Evolutionary conservation across 371 early-diverging fungal genomes (phyloP).

Genomic region (Mucor plumbeus): DNA sequence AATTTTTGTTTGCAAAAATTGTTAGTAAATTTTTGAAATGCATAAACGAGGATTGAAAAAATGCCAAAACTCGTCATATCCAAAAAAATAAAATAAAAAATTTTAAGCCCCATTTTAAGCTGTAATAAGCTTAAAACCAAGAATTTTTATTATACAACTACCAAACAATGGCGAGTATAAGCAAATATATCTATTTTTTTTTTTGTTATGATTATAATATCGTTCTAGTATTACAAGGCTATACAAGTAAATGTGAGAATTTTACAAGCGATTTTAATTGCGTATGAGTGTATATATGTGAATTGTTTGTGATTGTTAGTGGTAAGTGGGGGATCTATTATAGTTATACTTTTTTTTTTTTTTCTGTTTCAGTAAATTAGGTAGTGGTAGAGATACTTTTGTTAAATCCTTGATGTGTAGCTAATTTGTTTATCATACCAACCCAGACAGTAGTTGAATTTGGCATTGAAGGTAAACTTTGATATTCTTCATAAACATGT

Average conservation of each 20-base stretch:
- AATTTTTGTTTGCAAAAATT: too few relatives aligned
- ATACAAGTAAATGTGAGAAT: not conserved
- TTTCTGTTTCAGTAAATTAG: not conserved
- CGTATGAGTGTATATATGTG: not conserved
- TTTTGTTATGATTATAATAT: not conserved
- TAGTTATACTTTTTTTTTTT: not conserved
- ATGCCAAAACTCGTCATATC: too few relatives aligned
- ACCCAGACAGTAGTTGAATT: slow-evolving; percentile 27
- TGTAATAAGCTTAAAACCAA: too few relatives aligned
- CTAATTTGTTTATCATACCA: slow-evolving; percentile 18
- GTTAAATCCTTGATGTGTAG: slow-evolving; percentile 15
- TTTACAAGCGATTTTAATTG: slow-evolving; percentile 1
- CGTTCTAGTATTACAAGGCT: slow-evolving; percentile 3
- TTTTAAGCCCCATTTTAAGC: too few relatives aligned
- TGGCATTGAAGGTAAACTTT: slow-evolving; percentile 4
- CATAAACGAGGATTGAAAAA: too few relatives aligned
- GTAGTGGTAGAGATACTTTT: not conserved
- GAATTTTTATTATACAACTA: too few relatives aligned
- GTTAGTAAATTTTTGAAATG: too few relatives aligned
- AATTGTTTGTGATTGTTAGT: not conserved
- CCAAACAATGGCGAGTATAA: too few relatives aligned
- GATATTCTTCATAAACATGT: slow-evolving; percentile 22
- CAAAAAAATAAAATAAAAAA: too few relatives aligned
- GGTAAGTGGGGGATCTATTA: not conserved
- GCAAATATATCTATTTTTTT: too few relatives aligned